Evolutionary conservation across 2,329 filamentous ascomycete genomes (phyloP), one percentile per base, ranked within the genome.

Genomic region (Albifimbria verrucaria): DNA sequence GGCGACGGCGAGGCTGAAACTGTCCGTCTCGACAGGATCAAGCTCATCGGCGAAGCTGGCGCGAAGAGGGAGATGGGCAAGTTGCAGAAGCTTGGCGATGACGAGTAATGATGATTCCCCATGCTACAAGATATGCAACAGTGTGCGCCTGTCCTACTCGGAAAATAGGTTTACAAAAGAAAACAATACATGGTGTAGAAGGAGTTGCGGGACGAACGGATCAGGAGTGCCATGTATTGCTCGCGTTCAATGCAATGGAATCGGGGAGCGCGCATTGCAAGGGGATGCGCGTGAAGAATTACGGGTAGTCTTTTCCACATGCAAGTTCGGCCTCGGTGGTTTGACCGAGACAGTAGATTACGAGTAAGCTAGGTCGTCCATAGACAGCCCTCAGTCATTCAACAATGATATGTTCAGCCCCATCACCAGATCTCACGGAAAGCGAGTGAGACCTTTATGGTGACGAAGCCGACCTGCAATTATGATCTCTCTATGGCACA

Each of bases 41-140:
- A 85, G 62, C 77, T 97, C 52, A 86, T 97, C 65, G 94, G 94
- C 25, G 93, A 97, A 72, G 83, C 85, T 17, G 93, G 94, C 15
- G 87, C 96, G 78, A 96, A 95, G 82, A 82, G 92, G 55, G 89
- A 94, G 53, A 90, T 92, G 83, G 93, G 92, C 60, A 96, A 95
- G 78, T 76, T 99, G 60, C 91, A 97, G 80, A 97, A 97, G 84
- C 83, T 97, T 67, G 90, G 87, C 15, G 88, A 95, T 24, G 84
- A 85, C 26, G 26, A 32, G 26, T 32, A 39, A 39, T 6, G 18
- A 7, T 39, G 32, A 12, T 39, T 39, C 18, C 32, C 12, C 32
- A 39, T 39, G 32, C 32, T n/a, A n/a, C n/a, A n/a, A n/a, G n/a
- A n/a, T n/a, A n/a, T n/a, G n/a, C n/a, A n/a, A n/a, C n/a, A n/a